Evolutionary conservation across 441 rosid species (phyloP).

Genomic region (Corymbia calophylla): DNA sequence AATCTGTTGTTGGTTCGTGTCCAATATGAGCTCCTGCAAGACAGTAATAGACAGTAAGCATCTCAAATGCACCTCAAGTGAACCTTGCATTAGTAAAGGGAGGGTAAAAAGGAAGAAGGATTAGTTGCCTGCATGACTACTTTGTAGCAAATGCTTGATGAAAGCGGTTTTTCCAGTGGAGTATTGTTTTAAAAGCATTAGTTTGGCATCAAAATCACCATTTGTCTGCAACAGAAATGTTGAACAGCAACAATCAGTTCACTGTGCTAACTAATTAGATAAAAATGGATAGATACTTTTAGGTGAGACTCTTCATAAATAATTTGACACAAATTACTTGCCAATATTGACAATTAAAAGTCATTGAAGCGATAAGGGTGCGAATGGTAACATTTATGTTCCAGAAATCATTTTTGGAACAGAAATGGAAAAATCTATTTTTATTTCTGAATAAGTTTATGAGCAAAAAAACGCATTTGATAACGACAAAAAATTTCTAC

Average conservation of each 20-base stretch:
- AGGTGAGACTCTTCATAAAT: not conserved
- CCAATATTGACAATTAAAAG: slow-evolving; percentile 38
- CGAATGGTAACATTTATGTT: no score
- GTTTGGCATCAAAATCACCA: slow-evolving; percentile 91
- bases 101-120: not conserved
- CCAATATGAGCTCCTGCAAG: slow-evolving; percentile 83
- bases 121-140: slow-evolving; percentile 68
- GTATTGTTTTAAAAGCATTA: slow-evolving; percentile 92
- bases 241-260: not conserved
- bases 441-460: no score
- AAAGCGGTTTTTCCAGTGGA: slow-evolving; percentile 88
- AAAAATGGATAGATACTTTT: not conserved
- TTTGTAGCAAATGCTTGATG: slow-evolving; percentile 80
- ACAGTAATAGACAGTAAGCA: not conserved
- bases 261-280: not conserved
- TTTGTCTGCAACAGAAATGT: slow-evolving; percentile 39
- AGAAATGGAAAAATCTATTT: no score
- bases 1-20: slow-evolving; percentile 90
- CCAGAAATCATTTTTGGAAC: no score
- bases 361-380: slow-evolving; percentile 77
- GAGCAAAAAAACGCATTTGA: no score
- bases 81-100: not conserved
- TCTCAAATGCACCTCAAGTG: not conserved
- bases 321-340: slow-evolving; percentile 9
- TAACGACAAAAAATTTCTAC: no score